Percentiles rank a stretch among this genome's conserved stretches.
phyloP scores from a whole-genome alignment of 805 yeast species.

The Cyberlindnera xishuangbannaensis region DNA sequence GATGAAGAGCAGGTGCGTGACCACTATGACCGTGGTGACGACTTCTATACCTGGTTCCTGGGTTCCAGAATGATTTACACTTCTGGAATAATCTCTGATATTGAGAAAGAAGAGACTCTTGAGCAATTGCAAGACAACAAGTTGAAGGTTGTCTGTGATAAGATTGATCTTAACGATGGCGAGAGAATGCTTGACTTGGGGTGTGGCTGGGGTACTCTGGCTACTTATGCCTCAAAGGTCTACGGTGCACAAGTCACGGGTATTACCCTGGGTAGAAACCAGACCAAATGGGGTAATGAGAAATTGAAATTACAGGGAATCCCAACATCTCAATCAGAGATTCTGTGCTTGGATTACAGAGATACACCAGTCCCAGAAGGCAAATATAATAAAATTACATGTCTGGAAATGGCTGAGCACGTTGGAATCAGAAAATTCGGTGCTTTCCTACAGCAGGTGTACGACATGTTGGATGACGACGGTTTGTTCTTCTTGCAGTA shows the following conservation, averaged over 20 bases:
- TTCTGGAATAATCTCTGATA: slow-evolving; percentile 76
- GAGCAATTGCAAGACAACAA: slow-evolving; percentile 86
- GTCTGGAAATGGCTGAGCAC: slow-evolving; percentile 94
- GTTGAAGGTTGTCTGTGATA: slow-evolving; percentile 80
- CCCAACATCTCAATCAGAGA: slow-evolving; percentile 59
- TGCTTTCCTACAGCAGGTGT: slow-evolving; percentile 70
- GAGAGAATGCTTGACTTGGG: slow-evolving; percentile 81
- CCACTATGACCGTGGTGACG: slow-evolving; percentile 95
- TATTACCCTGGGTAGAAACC: slow-evolving; percentile 83
- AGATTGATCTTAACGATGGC: slow-evolving; percentile 66
- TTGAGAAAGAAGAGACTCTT: slow-evolving; percentile 62
- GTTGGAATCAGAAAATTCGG: slow-evolving; percentile 86
- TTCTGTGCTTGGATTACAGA: slow-evolving; percentile 83
- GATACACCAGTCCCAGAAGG: slow-evolving; percentile 74
- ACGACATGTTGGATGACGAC: slow-evolving; percentile 86
- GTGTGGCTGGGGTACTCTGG: slow-evolving; percentile 96
- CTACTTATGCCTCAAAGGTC: slow-evolving; percentile 74
- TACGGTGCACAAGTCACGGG: slow-evolving; percentile 88
- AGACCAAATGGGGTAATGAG: slow-evolving; percentile 82
- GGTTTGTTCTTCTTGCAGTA: slow-evolving; percentile 83
- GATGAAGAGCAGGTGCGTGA: slow-evolving; percentile 96
- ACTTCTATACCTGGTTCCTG: slow-evolving; percentile 87
- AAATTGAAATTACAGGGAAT: slow-evolving; percentile 67
- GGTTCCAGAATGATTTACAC: slow-evolving; percentile 96
- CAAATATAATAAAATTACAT: slow-evolving; percentile 78